Conservation (phyloP, 2,329 filamentous ascomycete species). For the Aspergillus ibericus region DNA sequence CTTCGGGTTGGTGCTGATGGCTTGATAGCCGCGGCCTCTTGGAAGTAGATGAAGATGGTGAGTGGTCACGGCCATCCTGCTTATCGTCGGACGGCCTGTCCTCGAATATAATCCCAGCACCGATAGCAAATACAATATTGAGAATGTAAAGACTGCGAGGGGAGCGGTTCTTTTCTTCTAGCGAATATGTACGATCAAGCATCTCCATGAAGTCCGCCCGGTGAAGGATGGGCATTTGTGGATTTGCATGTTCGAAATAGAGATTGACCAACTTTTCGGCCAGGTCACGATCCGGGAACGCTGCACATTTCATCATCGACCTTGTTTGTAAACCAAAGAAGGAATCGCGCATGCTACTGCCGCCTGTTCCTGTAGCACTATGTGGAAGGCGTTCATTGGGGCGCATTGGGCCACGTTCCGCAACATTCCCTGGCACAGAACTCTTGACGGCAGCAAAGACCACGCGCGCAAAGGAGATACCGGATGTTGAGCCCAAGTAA, state of each 20-base stretch:
- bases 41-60: conserved; percentile 31
- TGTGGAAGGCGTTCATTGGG: conserved; percentile 56
- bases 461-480: conserved; percentile 90
- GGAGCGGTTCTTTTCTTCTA: conserved; percentile 65
- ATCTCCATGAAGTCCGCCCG: conserved; percentile 85
- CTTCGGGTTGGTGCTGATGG: conserved; percentile 77
- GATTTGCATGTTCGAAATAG: conserved; percentile 95
- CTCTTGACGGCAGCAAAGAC: conserved; percentile 92
- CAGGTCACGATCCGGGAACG: conserved; percentile 76
- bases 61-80: conserved; percentile 22
- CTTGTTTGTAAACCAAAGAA: conserved; percentile 96
- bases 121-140: conserved; percentile 97
- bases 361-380: conserved; percentile 55
- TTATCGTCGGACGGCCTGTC: conserved; percentile 34
- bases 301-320: conserved; percentile 79
- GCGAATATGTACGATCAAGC: conserved; percentile 77
- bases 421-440: conserved; percentile 58
- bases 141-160: conserved; percentile 86
- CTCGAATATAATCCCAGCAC: conserved; percentile 84
- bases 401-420: conserved; percentile 64
- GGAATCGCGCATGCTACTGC: conserved; percentile 86
- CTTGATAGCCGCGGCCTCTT: conserved; percentile 56
- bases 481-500: conserved; percentile 80
- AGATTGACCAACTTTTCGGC: conserved; percentile 72
- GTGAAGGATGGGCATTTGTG: conserved; percentile 91